Evolutionary conservation across 176 grass and related monocot genomes (phyloP), one percentile per base, ranked within the genome.

Genomic region (Oryza glumipatula): DNA sequence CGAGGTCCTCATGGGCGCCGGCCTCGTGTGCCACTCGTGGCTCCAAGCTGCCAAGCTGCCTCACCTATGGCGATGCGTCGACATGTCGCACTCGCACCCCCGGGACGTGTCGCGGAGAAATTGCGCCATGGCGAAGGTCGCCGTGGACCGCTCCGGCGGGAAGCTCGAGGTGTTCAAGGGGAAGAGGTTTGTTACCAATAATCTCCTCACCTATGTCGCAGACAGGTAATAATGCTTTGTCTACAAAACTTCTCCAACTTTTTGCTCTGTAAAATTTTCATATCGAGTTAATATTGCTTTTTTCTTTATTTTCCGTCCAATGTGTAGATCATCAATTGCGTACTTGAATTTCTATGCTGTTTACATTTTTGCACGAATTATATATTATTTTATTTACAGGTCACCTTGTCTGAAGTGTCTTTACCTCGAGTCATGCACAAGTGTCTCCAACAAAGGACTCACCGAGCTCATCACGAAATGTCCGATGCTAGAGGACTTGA

Each of bases 1-100:
- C 3, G 71, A 83, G 11, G 12, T 75, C 60, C 60, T 83, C 58
- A 76, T 76, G 81, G 81, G 81, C 2, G 28, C 71, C 0, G 71
- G 81, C 17, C 71, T 83, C 43, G 81, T 67, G 11, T 83, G 72
- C 81, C 71, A 22, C 58, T 74, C 58, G 4, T 83, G 81, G 81
- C 68, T 82, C 1, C 26, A 51, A 17, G 60, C 71, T 28, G 71
- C 71, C 10, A 66, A 38, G 43, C 16, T 47, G 71, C 41, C 70
- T 2, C 1, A 22, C 6, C 71, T 75, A 0, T 83, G 81, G 60
- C 2, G 56, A 3, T 14, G 7, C n/a, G 45, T 76, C 8, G 63
- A 84, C 46, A 84, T 76, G 82, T 30, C 28, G 28, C 28, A 28
- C 28, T 13, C 28, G 13, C 19, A 1, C 43, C 21, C 17, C 60